Percentiles rank a stretch among this genome's conserved stretches.
Evolutionary conservation across 2,329 filamentous ascomycete genomes (phyloP).

Genomic region (Blastomyces percursus): DNA sequence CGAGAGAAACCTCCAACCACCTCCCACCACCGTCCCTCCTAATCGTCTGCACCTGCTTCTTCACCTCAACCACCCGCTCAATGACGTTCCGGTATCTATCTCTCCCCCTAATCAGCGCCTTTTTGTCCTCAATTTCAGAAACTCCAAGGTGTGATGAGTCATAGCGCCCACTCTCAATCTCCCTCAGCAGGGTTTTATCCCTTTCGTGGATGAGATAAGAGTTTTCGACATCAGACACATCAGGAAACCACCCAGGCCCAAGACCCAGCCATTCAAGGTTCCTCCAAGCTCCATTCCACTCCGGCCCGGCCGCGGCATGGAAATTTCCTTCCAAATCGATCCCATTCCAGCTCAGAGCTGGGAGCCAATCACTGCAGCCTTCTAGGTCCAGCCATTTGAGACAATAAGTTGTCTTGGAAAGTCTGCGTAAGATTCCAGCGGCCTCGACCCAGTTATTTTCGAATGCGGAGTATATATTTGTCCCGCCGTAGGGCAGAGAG

Average conservation of each 20-base stretch:
- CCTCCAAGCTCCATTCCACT: constrained; percentile 39
- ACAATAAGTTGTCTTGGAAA: constrained; percentile 47
- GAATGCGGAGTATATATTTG: constrained; percentile 42
- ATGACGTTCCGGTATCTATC: constrained; percentile 22
- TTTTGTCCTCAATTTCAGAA: not conserved
- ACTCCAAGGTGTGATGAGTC: not conserved
- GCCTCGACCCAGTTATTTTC: constrained; percentile 48
- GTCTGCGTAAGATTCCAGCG: constrained; percentile 44
- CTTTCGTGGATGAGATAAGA: constrained; percentile 1
- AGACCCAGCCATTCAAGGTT: constrained; percentile 34
- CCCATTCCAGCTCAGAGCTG: constrained; percentile 39
- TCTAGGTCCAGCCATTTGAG: constrained; percentile 53
- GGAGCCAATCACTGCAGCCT: constrained; percentile 47
- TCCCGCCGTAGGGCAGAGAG: constrained; percentile 40
- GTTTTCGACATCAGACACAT: not conserved
- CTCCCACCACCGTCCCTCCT: constrained; percentile 27
- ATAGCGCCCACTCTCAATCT: not conserved
- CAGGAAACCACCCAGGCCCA: constrained; percentile 32
- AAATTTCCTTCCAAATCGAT: constrained; percentile 20
- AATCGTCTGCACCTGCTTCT: constrained; percentile 22
- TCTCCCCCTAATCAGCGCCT: constrained; percentile 19
- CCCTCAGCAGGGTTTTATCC: not conserved
- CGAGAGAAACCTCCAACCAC: constrained; percentile 31
- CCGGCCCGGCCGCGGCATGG: constrained; percentile 22
- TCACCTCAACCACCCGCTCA: constrained; percentile 22